Conservation (phyloP, 495 filamentous ascomycete genomes). For the Penicillium subrubescens region DNA sequence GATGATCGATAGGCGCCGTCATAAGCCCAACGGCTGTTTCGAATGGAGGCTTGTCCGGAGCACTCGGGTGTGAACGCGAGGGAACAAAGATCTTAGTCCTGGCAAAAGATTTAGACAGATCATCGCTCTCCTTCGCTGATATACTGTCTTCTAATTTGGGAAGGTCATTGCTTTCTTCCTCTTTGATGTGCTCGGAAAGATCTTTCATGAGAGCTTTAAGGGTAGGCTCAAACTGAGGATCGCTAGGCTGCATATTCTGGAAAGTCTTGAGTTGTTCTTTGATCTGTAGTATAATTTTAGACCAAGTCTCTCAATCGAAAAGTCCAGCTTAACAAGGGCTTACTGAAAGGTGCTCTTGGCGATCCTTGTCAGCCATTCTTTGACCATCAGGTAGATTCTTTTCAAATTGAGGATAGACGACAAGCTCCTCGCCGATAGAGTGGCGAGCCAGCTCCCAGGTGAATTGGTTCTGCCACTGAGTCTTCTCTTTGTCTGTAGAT, state of each 20-base stretch:
- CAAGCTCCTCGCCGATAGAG: constrained; percentile 66
- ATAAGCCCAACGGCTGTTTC: constrained; percentile 36
- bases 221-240: constrained; percentile 52
- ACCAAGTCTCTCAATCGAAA: no score
- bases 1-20: constrained; percentile 36
- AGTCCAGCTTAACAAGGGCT: no score
- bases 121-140: constrained; percentile 35
- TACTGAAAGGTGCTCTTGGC: constrained; percentile 62
- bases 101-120: constrained; percentile 54
- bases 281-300: constrained; percentile 54
- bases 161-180: constrained; percentile 61
- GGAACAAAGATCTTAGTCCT: constrained; percentile 65
- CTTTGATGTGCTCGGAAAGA: constrained; percentile 59
- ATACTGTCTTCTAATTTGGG: constrained; percentile 54
- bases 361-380: constrained; percentile 59
- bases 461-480: constrained; percentile 64
- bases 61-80: constrained; percentile 55
- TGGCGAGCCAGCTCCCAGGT: constrained; percentile 73
- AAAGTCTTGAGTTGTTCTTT: constrained; percentile 64
- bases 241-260: constrained; percentile 52
- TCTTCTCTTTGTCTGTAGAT: constrained; percentile 47
- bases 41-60: constrained; percentile 38
- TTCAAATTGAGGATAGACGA: constrained; percentile 70
- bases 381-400: constrained; percentile 53
- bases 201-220: constrained; percentile 54